Evolutionary conservation across 306 rosid species (phyloP).

Genomic region (Vigna radiata): DNA sequence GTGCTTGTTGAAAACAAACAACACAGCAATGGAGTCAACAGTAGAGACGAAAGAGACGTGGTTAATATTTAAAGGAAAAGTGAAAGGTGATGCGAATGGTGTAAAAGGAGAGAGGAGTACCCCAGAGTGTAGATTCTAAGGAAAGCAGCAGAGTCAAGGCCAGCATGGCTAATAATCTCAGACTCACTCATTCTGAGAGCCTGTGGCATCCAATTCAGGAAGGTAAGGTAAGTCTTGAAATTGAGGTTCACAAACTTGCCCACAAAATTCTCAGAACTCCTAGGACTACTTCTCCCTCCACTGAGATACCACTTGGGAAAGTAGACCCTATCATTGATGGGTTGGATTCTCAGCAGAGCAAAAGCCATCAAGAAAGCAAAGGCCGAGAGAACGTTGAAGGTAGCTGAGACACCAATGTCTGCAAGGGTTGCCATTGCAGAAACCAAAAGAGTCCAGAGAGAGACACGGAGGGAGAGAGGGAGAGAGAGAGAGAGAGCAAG

Average conservation of each 20-base stretch:
- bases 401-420: constrained; percentile 93
- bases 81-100: constrained; percentile 1
- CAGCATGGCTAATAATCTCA: constrained; percentile 89
- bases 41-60: not conserved
- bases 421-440: constrained; percentile 77
- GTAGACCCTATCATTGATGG: constrained; percentile 90
- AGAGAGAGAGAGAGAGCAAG: not conserved
- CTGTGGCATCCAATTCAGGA: constrained; percentile 96
- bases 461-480: too few relatives aligned
- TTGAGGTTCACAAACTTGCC: constrained; percentile 86
- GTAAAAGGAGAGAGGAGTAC: constrained; percentile 49
- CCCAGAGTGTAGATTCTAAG: constrained; percentile 92
- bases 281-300: constrained; percentile 78
- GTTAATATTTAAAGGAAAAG: not conserved
- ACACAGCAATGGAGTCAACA: constrained; percentile 2
- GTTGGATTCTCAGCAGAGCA: constrained; percentile 87
- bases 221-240: constrained; percentile 74
- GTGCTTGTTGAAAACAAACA: not conserved
- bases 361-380: constrained; percentile 86
- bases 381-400: constrained; percentile 76
- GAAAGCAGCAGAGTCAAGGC: constrained; percentile 95
- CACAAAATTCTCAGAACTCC: constrained; percentile 70
- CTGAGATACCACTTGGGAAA: constrained; percentile 88
- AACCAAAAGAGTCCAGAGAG: constrained; percentile 7
- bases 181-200: constrained; percentile 84